Percentiles rank a stretch among this genome's conserved stretches.
These are phyloP conservation scores for Calycina marina DNA, from an alignment of 2,329 filamentous ascomycete species.

Conservation along the genomic window DNA sequence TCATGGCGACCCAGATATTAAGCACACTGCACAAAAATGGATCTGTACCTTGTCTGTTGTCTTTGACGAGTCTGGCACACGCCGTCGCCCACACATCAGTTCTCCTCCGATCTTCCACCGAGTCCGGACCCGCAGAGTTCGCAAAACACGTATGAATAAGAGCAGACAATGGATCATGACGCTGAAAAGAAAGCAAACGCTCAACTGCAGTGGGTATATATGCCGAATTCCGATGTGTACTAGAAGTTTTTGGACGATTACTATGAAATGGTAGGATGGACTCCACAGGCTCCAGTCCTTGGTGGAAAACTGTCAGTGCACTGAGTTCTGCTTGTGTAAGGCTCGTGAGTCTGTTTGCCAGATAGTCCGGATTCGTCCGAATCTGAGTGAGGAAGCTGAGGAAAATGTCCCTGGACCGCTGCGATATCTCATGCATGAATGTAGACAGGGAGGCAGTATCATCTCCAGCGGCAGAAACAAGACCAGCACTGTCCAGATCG, in stretches of 20 bases:
- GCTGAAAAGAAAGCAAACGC: slow-evolving; percentile 73
- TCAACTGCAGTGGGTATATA: slow-evolving; percentile 54
- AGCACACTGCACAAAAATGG: slow-evolving; percentile 72
- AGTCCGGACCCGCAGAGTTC: slow-evolving; percentile 69
- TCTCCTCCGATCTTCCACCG: slow-evolving; percentile 63
- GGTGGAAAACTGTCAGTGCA: slow-evolving; percentile 63
- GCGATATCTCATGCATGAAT: slow-evolving; percentile 60
- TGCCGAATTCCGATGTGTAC: slow-evolving; percentile 30
- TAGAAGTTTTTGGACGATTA: slow-evolving; percentile 29
- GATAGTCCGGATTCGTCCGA: slow-evolving; percentile 73
- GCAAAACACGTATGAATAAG: slow-evolving; percentile 83
- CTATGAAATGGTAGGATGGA: slow-evolving; percentile 63
- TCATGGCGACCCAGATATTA: slow-evolving; percentile 74
- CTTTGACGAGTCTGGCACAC: slow-evolving; percentile 68
- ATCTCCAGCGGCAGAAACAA: slow-evolving; percentile 23
- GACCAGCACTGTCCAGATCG: slow-evolving; percentile 43
- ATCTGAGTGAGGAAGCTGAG: slow-evolving; percentile 69
- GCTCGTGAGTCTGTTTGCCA: slow-evolving; percentile 67
- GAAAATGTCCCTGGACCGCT: slow-evolving; percentile 59
- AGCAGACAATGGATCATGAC: slow-evolving; percentile 72
- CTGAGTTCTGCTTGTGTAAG: slow-evolving; percentile 65
- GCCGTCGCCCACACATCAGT: slow-evolving; percentile 80
- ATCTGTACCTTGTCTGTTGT: slow-evolving; percentile 62
- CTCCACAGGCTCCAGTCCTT: slow-evolving; percentile 66
- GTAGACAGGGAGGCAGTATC: slow-evolving; percentile 32